Evolutionary conservation across 345 rosid species (phyloP).

Genomic region (Pistacia vera): DNA sequence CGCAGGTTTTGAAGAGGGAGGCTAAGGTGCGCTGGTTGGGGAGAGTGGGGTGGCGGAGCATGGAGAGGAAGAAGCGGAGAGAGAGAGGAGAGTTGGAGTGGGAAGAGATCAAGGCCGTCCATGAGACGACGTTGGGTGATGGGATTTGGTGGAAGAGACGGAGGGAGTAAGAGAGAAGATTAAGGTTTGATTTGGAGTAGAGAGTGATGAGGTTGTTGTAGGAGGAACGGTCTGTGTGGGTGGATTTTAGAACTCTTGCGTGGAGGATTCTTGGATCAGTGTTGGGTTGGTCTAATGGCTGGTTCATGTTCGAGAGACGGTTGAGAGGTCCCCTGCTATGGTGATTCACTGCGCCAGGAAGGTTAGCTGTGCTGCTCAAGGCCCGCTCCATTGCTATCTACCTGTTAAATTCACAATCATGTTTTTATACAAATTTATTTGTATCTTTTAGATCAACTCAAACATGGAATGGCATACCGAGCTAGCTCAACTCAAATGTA

Average conservation of each 20-base stretch:
- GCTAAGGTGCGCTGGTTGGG: constrained; percentile 50
- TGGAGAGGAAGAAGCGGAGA: constrained; percentile 43
- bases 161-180: constrained; percentile 21
- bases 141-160: constrained; percentile 44
- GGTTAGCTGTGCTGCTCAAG: no score
- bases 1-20: constrained; percentile 43
- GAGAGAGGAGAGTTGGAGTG: constrained; percentile 35
- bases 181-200: constrained; percentile 37
- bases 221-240: constrained; percentile 22
- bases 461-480: no score
- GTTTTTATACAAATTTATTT: no score
- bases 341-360: no score
- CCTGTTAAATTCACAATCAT: no score
- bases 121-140: constrained; percentile 49
- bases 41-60: constrained; percentile 43
- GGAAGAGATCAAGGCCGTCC: constrained; percentile 52
- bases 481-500: no score
- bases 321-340: neutral
- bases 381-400: no score
- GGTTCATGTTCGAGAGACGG: neutral
- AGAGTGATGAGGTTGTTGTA: constrained; percentile 40
- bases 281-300: neutral
- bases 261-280: constrained; percentile 47
- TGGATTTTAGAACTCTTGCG: constrained; percentile 34
- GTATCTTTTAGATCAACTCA: no score